phyloP scores from a whole-genome alignment of 495 filamentous ascomycete species.

The Gamarada debralockiae region DNA sequence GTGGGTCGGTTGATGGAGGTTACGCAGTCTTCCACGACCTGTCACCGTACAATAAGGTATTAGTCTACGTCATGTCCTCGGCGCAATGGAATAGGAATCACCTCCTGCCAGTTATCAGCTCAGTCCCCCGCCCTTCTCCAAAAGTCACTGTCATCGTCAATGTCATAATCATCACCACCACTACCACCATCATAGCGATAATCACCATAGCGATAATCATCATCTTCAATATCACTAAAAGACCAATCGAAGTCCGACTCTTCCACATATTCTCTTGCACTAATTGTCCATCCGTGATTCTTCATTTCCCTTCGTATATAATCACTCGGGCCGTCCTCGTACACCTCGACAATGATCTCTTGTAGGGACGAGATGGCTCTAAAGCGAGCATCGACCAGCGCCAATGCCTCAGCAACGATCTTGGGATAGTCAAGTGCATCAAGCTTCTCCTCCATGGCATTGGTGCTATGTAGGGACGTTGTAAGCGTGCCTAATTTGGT shows the following conservation, averaged over 20 bases:
- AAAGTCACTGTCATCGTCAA: slow-evolving; percentile 12
- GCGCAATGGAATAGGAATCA: slow-evolving; percentile 8
- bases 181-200: not conserved
- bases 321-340: slow-evolving; percentile 10
- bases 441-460: slow-evolving; percentile 14
- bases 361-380: slow-evolving; percentile 20
- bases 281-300: slow-evolving; percentile 18
- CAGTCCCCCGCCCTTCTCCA: slow-evolving; percentile 4
- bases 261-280: slow-evolving; percentile 13
- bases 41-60: no score
- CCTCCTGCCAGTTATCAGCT: no score
- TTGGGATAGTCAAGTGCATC: slow-evolving; percentile 17
- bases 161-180: not conserved
- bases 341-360: slow-evolving; percentile 18
- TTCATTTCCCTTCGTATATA: slow-evolving; percentile 17
- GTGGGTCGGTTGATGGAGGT: no score
- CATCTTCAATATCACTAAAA: slow-evolving; percentile 3
- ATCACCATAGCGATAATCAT: slow-evolving; percentile 6
- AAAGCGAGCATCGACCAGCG: slow-evolving; percentile 19
- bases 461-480: slow-evolving; percentile 10
- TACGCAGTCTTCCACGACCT: no score
- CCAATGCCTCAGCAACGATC: slow-evolving; percentile 15
- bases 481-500: slow-evolving; percentile 13
- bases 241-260: slow-evolving; percentile 8
- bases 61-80: slow-evolving; percentile 6